Percentiles rank a stretch among this genome's conserved stretches.
Conservation (phyloP, 179 eudicot species). For the Spinacia oleracea region DNA sequence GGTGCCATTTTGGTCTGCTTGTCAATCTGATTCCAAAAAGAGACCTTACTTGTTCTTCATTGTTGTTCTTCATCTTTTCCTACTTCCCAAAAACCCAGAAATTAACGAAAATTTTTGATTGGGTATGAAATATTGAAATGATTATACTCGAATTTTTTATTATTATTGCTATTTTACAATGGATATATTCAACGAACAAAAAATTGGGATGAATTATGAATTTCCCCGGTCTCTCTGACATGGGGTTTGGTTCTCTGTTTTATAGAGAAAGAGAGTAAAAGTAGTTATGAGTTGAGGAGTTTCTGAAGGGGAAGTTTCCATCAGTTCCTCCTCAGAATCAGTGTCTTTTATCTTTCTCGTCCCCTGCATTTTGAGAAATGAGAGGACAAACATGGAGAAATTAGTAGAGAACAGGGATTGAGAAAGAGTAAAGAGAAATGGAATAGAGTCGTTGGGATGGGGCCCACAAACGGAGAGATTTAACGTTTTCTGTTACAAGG, state of each 20-base stretch:
- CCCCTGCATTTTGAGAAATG: no score
- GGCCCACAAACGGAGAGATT: no score
- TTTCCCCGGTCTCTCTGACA: neutral
- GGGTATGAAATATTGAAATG: no score
- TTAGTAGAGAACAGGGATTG: no score
- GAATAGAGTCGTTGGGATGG: no score
- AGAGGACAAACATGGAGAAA: no score
- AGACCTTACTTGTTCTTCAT: conserved; percentile 68
- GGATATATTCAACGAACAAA: neutral
- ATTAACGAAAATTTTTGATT: neutral
- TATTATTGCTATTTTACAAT: no score
- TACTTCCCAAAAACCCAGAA: neutral
- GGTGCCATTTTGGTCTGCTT: conserved; percentile 77
- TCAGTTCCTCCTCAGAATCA: no score
- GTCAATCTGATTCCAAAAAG: conserved; percentile 80
- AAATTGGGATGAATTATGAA: neutral
- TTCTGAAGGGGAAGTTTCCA: no score
- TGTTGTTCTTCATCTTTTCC: conserved; percentile 39
- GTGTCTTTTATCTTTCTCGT: no score
- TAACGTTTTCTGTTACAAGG: no score
- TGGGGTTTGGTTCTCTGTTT: conserved; percentile 21
- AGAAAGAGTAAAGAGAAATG: no score
- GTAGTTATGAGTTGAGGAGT: neutral
- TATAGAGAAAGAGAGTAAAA: conserved; percentile 4
- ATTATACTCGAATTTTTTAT: neutral